Percentiles rank a stretch among this genome's conserved stretches.
These are phyloP conservation scores for Ganoderma meredithae DNA, from an alignment of 1,284 basidiomycete species.

Conservation along the genomic window DNA sequence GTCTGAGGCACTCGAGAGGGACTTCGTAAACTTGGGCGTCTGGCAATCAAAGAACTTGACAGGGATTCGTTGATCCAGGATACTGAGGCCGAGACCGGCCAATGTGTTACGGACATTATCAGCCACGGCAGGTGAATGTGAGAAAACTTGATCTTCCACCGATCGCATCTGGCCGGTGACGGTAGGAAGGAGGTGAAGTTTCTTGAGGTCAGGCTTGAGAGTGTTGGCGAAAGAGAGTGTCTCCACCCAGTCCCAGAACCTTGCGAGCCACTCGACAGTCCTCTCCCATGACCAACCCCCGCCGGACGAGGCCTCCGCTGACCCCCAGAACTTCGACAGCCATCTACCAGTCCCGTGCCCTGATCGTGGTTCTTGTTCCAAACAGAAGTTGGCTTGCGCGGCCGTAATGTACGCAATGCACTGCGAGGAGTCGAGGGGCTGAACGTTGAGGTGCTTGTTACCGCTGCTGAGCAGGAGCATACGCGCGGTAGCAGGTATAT, in stretches of 20 bases:
- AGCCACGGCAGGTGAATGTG: not conserved
- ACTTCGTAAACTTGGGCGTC: conserved; percentile 7
- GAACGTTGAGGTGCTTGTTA: conserved; percentile 12
- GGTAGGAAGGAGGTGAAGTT: conserved; percentile 13
- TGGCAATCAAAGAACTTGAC: conserved; percentile 5
- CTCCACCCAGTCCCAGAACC: conserved; percentile 16
- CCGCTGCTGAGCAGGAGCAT: conserved; percentile 11
- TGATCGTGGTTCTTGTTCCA: not conserved
- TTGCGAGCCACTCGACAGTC: conserved; percentile 12
- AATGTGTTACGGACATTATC: not conserved
- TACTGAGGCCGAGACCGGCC: conserved; percentile 11
- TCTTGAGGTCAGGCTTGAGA: not conserved
- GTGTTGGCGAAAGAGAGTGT: not conserved
- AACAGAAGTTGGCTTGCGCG: conserved; percentile 2
- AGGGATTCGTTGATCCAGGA: conserved; percentile 19
- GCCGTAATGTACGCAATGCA: conserved; percentile 6
- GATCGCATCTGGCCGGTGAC: not conserved
- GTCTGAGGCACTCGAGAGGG: conserved; percentile 4
- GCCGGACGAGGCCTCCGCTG: not conserved
- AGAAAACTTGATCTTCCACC: conserved; percentile 8
- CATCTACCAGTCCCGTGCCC: not conserved
- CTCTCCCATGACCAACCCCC: conserved; percentile 11
- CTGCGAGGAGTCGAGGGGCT: not conserved
- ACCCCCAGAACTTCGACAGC: conserved; percentile 1
- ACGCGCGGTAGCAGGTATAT: conserved; percentile 7